phyloP scores from a whole-genome alignment of 768 basidiomycete species.

The Suillus alpinus region DNA sequence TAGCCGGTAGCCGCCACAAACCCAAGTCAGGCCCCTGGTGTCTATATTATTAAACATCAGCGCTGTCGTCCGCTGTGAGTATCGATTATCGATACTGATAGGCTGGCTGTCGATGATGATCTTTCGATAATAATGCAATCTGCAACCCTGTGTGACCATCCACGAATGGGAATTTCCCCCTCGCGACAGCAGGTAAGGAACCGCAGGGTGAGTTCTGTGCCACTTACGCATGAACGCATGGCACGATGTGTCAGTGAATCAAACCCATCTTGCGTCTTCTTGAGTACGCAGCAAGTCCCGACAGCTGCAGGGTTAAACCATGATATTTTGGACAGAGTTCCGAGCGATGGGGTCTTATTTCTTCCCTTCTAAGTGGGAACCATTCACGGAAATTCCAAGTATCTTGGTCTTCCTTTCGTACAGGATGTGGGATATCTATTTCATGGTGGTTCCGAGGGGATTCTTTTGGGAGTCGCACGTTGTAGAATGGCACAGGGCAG shows the following conservation, averaged over 20 bases:
- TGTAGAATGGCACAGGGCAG: neutral
- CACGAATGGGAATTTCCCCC: neutral
- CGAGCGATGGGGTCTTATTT: neutral
- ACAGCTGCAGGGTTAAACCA: neutral
- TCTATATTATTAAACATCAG: neutral
- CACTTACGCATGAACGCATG: neutral
- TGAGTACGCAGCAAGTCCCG: neutral
- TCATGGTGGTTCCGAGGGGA: neutral
- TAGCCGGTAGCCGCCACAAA: neutral
- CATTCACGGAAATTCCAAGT: neutral
- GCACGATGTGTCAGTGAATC: too few relatives aligned
- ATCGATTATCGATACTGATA: neutral
- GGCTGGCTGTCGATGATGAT: neutral
- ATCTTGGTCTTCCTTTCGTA: neutral
- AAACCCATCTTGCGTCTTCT: neutral
- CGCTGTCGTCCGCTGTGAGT: neutral
- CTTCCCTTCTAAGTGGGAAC: neutral
- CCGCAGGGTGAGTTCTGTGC: neutral
- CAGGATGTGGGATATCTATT: neutral
- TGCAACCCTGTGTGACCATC: neutral
- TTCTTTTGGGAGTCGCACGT: neutral
- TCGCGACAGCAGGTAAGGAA: neutral
- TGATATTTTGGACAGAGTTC: neutral
- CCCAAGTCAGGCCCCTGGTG: neutral
- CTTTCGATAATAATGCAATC: neutral